These are phyloP conservation scores for Cyphellophora attinorum DNA, from an alignment of 2,329 filamentous ascomycete species.

Conservation along the genomic window DNA sequence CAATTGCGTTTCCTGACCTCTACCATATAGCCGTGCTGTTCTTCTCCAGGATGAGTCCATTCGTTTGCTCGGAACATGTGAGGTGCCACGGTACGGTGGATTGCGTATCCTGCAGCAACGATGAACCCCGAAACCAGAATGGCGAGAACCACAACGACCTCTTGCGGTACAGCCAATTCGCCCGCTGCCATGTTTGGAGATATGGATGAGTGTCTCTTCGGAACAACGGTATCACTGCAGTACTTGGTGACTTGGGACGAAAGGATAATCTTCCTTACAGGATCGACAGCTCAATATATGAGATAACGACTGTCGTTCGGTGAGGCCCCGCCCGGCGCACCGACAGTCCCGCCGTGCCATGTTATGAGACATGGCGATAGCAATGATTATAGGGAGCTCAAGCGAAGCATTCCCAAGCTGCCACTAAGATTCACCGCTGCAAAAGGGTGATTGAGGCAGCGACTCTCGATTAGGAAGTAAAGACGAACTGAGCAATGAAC, in stretches of 20 bases:
- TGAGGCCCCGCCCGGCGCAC: neutral
- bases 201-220: no score
- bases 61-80: neutral
- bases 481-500: neutral
- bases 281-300: neutral
- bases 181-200: neutral
- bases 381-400: no score
- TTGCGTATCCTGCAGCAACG: neutral
- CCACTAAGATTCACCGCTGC: no score
- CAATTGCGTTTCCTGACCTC: neutral
- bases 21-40: neutral
- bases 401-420: no score
- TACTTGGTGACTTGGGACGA: no score
- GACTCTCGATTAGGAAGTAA: no score
- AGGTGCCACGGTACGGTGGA: neutral
- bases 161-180: neutral
- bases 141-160: neutral
- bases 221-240: no score
- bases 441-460: no score
- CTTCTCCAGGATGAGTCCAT: neutral
- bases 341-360: neutral
- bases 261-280: neutral
- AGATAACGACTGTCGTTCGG: neutral
- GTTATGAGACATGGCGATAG: neutral
- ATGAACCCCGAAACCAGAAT: neutral